phyloP scores from a whole-genome alignment of 352 stramenopile species.

The Globisporangium perplexum region DNA sequence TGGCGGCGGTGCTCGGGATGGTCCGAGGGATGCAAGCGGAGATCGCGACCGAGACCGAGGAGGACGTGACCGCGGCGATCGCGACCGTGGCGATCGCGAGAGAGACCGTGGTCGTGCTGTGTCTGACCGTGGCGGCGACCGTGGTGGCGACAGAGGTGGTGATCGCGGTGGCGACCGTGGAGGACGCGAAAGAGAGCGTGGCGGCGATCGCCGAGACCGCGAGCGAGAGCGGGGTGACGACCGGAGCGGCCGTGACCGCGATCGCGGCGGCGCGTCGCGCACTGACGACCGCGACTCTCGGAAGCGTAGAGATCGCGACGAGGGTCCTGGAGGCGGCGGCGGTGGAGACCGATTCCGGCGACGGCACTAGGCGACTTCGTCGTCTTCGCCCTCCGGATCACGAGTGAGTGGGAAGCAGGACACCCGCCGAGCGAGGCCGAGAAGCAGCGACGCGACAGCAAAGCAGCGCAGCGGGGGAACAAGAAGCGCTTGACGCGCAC shows the following conservation, averaged over 20 bases:
- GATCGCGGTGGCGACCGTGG: constrained; percentile 14
- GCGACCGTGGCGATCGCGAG: constrained; percentile 6
- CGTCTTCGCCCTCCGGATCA: neutral
- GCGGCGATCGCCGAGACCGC: constrained; percentile 22
- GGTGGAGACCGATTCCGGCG: constrained; percentile 25
- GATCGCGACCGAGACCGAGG: constrained; percentile 10
- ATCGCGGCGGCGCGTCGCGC: constrained; percentile 15
- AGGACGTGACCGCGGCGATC: constrained; percentile 8
- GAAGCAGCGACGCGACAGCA: neutral
- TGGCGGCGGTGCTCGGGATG: constrained; percentile 13
- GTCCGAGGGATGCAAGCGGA: constrained; percentile 2
- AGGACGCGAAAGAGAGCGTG: constrained; percentile 19
- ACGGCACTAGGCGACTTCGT: constrained; percentile 27
- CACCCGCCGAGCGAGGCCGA: neutral
- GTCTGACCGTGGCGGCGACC: constrained; percentile 10
- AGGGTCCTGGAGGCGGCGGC: constrained; percentile 18
- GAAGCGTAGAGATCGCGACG: constrained; percentile 57
- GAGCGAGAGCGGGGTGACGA: constrained; percentile 24
- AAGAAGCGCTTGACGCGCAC: neutral
- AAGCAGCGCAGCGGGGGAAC: neutral
- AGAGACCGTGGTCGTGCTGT: constrained; percentile 19
- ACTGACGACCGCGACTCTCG: constrained; percentile 62
- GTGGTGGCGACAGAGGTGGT: constrained; percentile 8
- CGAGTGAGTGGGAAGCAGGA: neutral
- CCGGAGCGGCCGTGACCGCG: constrained; percentile 25